Percentiles rank a stretch among this genome's conserved stretches.
Evolutionary conservation across 2,329 filamentous ascomycete genomes (phyloP).

Genomic region (Aureobasidium sp.): DNA sequence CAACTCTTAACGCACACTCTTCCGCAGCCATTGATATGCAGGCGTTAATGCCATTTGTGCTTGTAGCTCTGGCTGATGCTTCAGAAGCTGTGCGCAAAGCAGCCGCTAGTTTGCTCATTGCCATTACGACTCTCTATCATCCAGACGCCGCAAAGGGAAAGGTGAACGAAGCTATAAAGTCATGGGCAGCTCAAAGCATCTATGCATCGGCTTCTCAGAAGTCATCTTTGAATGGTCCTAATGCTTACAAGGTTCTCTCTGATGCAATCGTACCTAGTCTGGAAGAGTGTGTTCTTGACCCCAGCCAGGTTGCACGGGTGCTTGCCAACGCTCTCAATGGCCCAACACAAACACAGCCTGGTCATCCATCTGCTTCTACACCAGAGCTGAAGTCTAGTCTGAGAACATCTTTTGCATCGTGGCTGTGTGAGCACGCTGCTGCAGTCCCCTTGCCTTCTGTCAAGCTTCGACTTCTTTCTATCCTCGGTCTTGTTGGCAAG

Average conservation of each 20-base stretch:
- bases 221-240: constrained; percentile 51
- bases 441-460: constrained; percentile 60
- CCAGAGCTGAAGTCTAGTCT: constrained; percentile 55
- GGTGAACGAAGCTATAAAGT: constrained; percentile 21
- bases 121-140: constrained; percentile 46
- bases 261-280: constrained; percentile 64
- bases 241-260: constrained; percentile 55
- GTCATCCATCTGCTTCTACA: constrained; percentile 20
- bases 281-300: constrained; percentile 81
- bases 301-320: constrained; percentile 59
- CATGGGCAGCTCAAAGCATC: constrained; percentile 57
- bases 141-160: constrained; percentile 26
- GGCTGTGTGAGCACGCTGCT: constrained; percentile 65
- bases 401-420: constrained; percentile 60
- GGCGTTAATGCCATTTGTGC: constrained; percentile 70
- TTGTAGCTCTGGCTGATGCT: constrained; percentile 67
- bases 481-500: constrained; percentile 66
- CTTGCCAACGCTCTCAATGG: constrained; percentile 56
- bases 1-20: constrained; percentile 47
- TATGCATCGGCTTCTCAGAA: constrained; percentile 52
- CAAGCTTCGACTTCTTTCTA: constrained; percentile 63
- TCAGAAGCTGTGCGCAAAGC: constrained; percentile 70
- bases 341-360: constrained; percentile 21
- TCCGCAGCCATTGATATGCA: constrained; percentile 60
- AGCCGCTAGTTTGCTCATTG: constrained; percentile 59